Base-by-base conservation (phyloP, 2,329 filamentous ascomycete genomes). In the Microdochium paspali region DNA sequence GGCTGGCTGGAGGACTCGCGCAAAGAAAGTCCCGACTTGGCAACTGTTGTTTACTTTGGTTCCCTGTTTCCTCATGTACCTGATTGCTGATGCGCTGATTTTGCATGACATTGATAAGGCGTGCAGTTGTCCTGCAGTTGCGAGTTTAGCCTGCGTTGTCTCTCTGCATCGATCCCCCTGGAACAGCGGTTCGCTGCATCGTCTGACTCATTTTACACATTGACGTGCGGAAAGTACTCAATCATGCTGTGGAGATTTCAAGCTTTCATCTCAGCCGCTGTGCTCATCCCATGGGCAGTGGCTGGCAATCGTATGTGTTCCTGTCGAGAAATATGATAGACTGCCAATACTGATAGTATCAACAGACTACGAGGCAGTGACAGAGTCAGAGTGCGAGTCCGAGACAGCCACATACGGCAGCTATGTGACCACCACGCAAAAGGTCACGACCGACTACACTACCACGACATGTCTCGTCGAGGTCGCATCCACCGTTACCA, bases 391-490 rank as follows among this genome's bases (percentile, higher is more conserved):
- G 13, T 40, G 35, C 35, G 35, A 40, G 18, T 40, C 35, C 15
- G 35, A 40, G 15, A 21, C 10, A 6, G 18, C 18, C 13, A 28
- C 26, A 7, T 13, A 28, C 26, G 4, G 15, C 35, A 40, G 35
- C 30, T 31, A 47, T 45, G 32, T 50, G 13, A 24, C 35, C 3
- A 40, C 35, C 15, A 21, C 35, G 5, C 23, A 40, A n/a, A 40
- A 40, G 6, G 23, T 20, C 35, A 40, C 20, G 13, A 50, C 44
- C 15, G 48, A 55, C 32, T 51, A 52, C 10, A 40, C 24, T 46
- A 56, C 53, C 15, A 49, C 32, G 5, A 52, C 49, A 3, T 47
- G 48, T 10, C 49, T 45, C 2, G 39, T 52, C 31, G 23, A 18
- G 10, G 43, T 28, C 12, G 18, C 15, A 9, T 40, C 35, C n/a